A percentile compares a stretch with the other conserved stretches of the same genome.
phyloP scores from a whole-genome alignment of 2,329 filamentous ascomycete species.

The Fusarium sp. region DNA sequence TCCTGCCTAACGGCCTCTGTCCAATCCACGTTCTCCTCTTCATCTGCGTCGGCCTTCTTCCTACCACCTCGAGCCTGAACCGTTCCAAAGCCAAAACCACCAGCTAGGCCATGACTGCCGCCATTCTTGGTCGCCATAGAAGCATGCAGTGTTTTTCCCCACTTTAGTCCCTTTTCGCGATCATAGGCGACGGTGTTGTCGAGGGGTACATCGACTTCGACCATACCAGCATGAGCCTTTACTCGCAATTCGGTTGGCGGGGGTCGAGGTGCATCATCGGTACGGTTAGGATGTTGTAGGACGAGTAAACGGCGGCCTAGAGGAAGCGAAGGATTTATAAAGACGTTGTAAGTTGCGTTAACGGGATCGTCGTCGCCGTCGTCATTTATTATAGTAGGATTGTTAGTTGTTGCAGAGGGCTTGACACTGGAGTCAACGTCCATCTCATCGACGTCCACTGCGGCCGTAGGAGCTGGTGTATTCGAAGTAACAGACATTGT shows the following conservation, averaged over 20 bases:
- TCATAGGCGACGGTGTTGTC: constrained; percentile 81
- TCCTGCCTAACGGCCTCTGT: constrained; percentile 74
- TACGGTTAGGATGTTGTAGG: constrained; percentile 88
- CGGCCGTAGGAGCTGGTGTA: constrained; percentile 16
- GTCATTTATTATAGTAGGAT: constrained; percentile 19
- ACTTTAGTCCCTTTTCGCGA: constrained; percentile 81
- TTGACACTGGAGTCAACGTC: constrained; percentile 35
- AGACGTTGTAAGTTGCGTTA: constrained; percentile 82
- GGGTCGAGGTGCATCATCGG: constrained; percentile 61
- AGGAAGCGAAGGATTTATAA: constrained; percentile 79
- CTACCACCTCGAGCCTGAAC: constrained; percentile 53
- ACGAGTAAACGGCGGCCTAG: constrained; percentile 76
- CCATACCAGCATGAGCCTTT: constrained; percentile 83
- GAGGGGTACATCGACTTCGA: constrained; percentile 92
- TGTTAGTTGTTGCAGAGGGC: constrained; percentile 5
- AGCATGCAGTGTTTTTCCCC: constrained; percentile 79
- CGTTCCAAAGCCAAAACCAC: constrained; percentile 75
- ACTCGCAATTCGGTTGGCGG: constrained; percentile 80
- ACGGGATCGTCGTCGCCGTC: constrained; percentile 72
- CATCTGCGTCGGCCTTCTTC: constrained; percentile 55
- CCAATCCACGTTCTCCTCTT: constrained; percentile 69
- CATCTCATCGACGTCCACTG: constrained; percentile 39
- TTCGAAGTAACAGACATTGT: constrained; percentile 27
- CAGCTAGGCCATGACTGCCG: constrained; percentile 76
- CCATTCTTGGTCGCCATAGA: constrained; percentile 68